Evolutionary conservation across 495 filamentous ascomycete genomes (phyloP), one percentile per base, ranked within the genome.

Genomic region (Xanthoparmelia taractica): DNA sequence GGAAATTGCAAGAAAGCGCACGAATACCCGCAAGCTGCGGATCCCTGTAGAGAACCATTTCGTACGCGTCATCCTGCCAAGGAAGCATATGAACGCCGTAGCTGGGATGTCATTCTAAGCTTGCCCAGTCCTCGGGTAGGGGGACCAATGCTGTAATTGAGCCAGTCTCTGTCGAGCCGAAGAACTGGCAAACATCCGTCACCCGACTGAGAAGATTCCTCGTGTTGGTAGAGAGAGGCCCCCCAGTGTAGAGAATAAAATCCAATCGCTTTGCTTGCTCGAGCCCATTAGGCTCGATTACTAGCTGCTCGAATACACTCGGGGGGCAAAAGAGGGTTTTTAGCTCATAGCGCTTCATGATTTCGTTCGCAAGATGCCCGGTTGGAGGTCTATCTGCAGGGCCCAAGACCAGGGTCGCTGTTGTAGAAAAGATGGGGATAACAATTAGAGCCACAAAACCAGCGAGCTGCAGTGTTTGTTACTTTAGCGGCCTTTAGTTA

Each of bases 51-150:
- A 80, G 72, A 20, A 85, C 78, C 38, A 82, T 71, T 59, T 80
- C 81, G 54, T 74, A 86, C 1, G 78, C 66, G 1, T 74, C 75
- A 0, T 82, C 78, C 4, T 74, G 77, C 8, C 60, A 75, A 33
- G 73, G 68, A 43, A 72, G 69, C 60, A 75, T 74, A 11, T 77
- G 72, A 71, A 79, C 76, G 13, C 80, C 77, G 52, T 66, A 66
- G 13, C 75, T 70, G 0, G 78, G 75, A 65, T 82, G 72, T 68
- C 78, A 76, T 67, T 82, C 72, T 50, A 85, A 68, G 57, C 75
- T 84, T 58, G 75, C 66, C 83, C 84, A 85, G 34, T 84, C 73
- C 36, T 77, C 69, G 6, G 60, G 23, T 20, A 33, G 18, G 17
- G 66, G 63, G 4, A 75, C 41, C 0, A 74, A 65, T 54, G 63